These are phyloP conservation scores for Fallopia convolvulus DNA, from an alignment of 148 eudicot species.

Conservation along the genomic window DNA sequence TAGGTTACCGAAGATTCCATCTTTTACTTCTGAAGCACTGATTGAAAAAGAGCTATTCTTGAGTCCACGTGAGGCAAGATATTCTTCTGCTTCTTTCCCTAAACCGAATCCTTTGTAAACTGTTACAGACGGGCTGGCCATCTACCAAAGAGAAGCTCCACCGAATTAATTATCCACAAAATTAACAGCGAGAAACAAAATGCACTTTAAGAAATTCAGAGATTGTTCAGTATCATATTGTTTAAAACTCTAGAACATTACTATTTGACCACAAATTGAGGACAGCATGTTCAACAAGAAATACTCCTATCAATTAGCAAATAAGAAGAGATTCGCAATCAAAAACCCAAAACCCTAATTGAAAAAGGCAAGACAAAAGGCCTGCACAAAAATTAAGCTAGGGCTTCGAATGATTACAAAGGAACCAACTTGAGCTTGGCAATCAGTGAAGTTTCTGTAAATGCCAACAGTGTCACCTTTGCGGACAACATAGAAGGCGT, in stretches of 20 bases:
- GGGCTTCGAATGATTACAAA: constrained; percentile 28
- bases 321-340: neutral
- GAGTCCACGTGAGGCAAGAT: constrained; percentile 53
- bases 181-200: neutral
- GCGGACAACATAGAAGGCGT: constrained; percentile 66
- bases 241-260: neutral
- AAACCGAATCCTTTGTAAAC: constrained; percentile 74
- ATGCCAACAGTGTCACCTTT: constrained; percentile 67
- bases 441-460: constrained; percentile 49
- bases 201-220: neutral
- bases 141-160: constrained; percentile 14
- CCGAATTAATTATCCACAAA: neutral
- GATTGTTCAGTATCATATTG: neutral
- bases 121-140: constrained; percentile 37
- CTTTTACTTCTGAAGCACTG: constrained; percentile 44
- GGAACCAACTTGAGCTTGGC: constrained; percentile 54
- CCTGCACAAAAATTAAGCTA: neutral
- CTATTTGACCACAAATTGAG: neutral
- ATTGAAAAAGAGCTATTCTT: constrained; percentile 49
- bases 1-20: constrained; percentile 54
- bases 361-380: neutral
- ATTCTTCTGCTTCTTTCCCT: constrained; percentile 55
- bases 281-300: neutral
- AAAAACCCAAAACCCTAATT: neutral
- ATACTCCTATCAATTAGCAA: neutral